These are phyloP conservation scores for Leptomonas pyrrhocoris DNA, from an alignment of 208 protist species.

Conservation along the genomic window DNA sequence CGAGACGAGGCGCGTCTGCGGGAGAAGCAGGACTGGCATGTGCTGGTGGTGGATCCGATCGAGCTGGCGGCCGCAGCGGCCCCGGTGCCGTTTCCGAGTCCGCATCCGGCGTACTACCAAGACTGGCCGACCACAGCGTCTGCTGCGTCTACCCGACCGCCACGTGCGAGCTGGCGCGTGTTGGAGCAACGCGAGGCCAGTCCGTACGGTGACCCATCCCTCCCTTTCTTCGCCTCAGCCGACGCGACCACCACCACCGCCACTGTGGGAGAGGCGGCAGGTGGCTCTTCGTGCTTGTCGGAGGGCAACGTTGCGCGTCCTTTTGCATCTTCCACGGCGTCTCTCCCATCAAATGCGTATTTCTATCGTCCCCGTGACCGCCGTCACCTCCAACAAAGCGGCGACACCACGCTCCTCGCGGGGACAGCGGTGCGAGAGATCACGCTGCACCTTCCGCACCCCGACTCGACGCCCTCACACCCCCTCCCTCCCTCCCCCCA, in stretches of 20 bases:
- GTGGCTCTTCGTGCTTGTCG: no score
- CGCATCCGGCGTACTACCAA: slow-evolving; percentile 64
- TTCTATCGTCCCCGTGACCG: slow-evolving; percentile 34
- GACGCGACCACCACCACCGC: not conserved
- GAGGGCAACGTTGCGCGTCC: no score
- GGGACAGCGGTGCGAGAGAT: slow-evolving; percentile 3
- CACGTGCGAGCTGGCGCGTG: slow-evolving; percentile 1
- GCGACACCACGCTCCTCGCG: slow-evolving; percentile 63
- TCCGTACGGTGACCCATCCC: slow-evolving; percentile 15
- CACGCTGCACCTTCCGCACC: slow-evolving; percentile 20
- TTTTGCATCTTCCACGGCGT: not conserved
- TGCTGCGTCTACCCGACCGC: not conserved
- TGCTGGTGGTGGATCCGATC: slow-evolving; percentile 77
- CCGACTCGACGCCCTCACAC: not conserved
- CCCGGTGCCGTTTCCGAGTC: slow-evolving; percentile 55
- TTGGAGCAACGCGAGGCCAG: slow-evolving; percentile 11
- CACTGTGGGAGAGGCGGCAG: not conserved
- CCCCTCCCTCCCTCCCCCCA: slow-evolving; percentile 2
- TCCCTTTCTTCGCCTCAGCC: not conserved
- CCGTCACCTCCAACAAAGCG: slow-evolving; percentile 65
- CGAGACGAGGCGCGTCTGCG: slow-evolving; percentile 25
- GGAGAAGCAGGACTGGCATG: slow-evolving; percentile 40
- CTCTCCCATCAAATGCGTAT: slow-evolving; percentile 1
- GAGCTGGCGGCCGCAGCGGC: slow-evolving; percentile 31
- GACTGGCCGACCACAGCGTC: slow-evolving; percentile 33